Evolutionary conservation across 306 rosid species (phyloP), one percentile per base, ranked within the genome.

Genomic region (Medicago ruthenica): DNA sequence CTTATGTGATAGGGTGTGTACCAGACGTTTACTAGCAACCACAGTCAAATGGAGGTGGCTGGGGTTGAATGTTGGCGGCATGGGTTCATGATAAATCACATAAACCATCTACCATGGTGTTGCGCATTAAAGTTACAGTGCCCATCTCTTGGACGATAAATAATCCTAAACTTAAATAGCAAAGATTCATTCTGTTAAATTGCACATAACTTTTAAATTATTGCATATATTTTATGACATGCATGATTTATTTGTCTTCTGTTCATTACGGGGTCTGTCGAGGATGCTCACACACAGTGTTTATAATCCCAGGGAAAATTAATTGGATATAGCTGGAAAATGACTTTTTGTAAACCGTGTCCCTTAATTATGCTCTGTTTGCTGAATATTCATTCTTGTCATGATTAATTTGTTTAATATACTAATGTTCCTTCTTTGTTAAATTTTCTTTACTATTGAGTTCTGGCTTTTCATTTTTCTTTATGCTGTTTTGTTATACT

Each of bases 401-500:
- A 57, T 76, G 57, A 66, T 79, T 50, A 17, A n/a, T 44, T 71
- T n/a, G 39, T 76, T 67, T 42, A 20, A 45, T 76, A 75, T 50
- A 12, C 42, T 18, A 41, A 9, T 59, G 39, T 41, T 76, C 74
- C 42, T 39, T 54, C 53, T 20, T 57, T 39, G 1, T 55, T 61
- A 21, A 53, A 55, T 53, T 61, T 31, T 20, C 44, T 45, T 64
- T 31, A 45, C 44, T 16, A 12, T 64, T 39, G 45, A 34, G 77
- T 37, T 53, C 22, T 5, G 64, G 18, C 55, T 40, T 57, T 70
- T 79, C 10, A 55, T 39, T 78, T 67, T 76, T 64, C 42, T 73
- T 62, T n/a, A 39, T 67, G 36, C 20, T 57, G 41, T 53, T 67
- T 58, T 64, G 70, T 21, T 55, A 68, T 61, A 24, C 51, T 74